phyloP scores from a whole-genome alignment of 2,329 filamentous ascomycete genomes.

The Cercospora nicotianae region DNA sequence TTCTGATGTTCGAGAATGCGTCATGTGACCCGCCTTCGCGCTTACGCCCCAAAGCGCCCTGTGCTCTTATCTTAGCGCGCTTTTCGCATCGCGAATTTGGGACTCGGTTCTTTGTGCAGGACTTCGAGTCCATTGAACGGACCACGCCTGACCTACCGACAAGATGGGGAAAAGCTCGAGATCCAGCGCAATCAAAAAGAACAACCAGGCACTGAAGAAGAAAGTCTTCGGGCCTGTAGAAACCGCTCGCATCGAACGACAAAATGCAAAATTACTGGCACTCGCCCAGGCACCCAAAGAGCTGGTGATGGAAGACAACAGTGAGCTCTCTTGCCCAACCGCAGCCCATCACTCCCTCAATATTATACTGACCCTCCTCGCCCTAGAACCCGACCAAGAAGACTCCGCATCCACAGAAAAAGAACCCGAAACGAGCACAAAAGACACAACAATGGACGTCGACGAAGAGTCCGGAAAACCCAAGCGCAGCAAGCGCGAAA shows the following conservation, averaged over 20 bases:
- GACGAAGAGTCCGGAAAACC: constrained; percentile 38
- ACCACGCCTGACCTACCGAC: constrained; percentile 19
- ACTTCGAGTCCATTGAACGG: not conserved
- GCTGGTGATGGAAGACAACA: constrained; percentile 53
- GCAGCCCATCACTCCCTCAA: too few relatives aligned
- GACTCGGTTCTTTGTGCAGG: not conserved
- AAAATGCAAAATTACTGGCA: constrained; percentile 83
- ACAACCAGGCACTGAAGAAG: constrained; percentile 76
- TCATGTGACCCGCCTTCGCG: constrained; percentile 5
- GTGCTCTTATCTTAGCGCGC: not conserved
- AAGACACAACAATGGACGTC: constrained; percentile 40
- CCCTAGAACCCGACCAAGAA: constrained; percentile 1
- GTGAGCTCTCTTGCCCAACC: not conserved
- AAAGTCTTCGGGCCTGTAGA: constrained; percentile 84
- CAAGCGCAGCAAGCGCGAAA: constrained; percentile 27
- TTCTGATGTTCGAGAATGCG: not conserved
- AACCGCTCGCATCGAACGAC: constrained; percentile 73
- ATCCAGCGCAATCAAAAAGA: constrained; percentile 76
- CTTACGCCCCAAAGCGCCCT: not conserved
- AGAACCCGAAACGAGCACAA: constrained; percentile 8
- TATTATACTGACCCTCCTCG: not conserved
- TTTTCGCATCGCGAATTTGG: constrained; percentile 2
- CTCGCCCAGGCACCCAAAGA: constrained; percentile 76
- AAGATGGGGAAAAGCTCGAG: constrained; percentile 86
- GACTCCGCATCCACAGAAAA: not conserved